These are phyloP conservation scores for Brassica nigra DNA, from an alignment of 345 rosid species.

Conservation along the genomic window DNA sequence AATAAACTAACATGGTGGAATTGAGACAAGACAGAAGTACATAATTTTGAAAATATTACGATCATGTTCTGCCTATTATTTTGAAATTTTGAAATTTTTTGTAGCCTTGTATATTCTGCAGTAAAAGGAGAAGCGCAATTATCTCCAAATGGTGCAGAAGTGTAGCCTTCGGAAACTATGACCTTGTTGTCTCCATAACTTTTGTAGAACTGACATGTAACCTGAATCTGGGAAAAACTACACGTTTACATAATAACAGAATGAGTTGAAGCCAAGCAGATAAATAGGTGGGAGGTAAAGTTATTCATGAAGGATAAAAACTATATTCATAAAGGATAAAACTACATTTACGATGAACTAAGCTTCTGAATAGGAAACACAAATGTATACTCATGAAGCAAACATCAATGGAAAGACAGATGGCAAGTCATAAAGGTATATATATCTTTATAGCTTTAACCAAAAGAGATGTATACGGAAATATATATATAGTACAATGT, in stretches of 20 bases:
- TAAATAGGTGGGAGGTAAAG: background rate
- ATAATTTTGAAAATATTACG: too few species aligned
- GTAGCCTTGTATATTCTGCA: background rate
- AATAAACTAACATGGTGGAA: too few species aligned
- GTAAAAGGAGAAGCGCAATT: background rate
- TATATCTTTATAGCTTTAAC: conserved; percentile 4
- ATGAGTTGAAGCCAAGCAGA: background rate
- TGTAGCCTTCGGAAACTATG: background rate
- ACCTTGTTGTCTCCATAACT: background rate
- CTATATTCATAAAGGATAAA: background rate
- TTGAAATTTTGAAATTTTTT: background rate
- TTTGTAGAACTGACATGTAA: background rate
- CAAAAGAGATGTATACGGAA: background rate
- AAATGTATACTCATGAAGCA: background rate
- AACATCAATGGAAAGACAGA: conserved; percentile 52
- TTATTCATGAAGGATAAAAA: background rate
- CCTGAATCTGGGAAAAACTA: background rate
- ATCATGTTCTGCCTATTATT: too few species aligned
- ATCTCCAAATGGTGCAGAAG: background rate
- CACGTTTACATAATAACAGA: background rate
- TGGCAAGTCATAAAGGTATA: conserved; percentile 82
- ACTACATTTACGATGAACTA: background rate
- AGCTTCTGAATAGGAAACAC: background rate
- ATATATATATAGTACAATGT: background rate
- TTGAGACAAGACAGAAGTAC: too few species aligned